Conservation (phyloP, 345 rosid species). For the Gossypium raimondii region DNA sequence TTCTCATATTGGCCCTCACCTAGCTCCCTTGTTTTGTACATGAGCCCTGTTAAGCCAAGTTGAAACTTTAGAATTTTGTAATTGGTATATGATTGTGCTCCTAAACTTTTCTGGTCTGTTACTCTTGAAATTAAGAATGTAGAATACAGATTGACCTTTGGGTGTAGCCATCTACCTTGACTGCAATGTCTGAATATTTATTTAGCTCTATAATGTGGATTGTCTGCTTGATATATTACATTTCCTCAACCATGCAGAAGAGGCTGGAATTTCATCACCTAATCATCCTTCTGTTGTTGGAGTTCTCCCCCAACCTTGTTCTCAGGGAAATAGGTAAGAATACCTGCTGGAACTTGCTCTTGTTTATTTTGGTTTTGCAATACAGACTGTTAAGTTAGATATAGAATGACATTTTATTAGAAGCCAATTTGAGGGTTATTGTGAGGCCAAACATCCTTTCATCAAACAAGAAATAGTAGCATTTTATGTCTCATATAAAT, state of each 20-base stretch:
- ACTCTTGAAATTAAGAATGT: slow-evolving; percentile 3
- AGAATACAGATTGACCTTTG: slow-evolving; percentile 5
- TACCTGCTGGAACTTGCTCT: slow-evolving; percentile 14
- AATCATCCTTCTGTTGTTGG: slow-evolving; percentile 61
- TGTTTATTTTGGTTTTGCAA: slow-evolving; percentile 13
- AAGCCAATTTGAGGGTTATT: slow-evolving; percentile 5
- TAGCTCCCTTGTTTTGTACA: neutral
- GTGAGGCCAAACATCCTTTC: neutral
- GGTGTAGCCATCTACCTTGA: neutral
- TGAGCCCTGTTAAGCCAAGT: neutral
- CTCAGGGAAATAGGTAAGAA: slow-evolving; percentile 64
- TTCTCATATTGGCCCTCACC: neutral
- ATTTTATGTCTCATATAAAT: slow-evolving; percentile 1
- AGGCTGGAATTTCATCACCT: slow-evolving; percentile 53
- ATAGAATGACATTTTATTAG: neutral
- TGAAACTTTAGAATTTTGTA: neutral
- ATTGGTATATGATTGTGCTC: neutral
- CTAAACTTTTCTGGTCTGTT: neutral
- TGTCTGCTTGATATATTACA: neutral
- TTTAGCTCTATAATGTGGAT: slow-evolving; percentile 11
- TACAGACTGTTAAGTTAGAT: neutral
- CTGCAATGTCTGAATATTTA: slow-evolving; percentile 3
- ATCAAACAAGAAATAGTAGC: neutral
- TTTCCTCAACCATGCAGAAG: slow-evolving; percentile 47
- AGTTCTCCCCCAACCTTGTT: slow-evolving; percentile 73